Conservation (phyloP, 2,329 filamentous ascomycete species). For the Hypoxylon sp. region DNA sequence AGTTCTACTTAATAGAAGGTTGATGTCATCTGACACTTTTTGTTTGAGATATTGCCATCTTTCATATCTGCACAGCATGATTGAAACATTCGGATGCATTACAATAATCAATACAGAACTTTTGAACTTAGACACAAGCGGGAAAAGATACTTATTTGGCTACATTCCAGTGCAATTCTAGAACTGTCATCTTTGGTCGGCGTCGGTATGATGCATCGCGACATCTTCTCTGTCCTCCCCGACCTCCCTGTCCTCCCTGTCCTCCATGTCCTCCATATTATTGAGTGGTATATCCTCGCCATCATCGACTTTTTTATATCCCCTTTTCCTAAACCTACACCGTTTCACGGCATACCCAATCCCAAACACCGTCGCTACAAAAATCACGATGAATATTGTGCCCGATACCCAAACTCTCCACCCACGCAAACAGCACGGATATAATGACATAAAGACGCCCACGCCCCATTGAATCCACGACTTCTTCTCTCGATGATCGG, state of each 20-base stretch:
- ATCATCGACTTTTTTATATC: constrained; percentile 1
- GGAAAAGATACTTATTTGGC: too few relatives aligned
- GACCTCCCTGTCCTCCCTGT: background rate
- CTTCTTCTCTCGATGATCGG: constrained; percentile 1
- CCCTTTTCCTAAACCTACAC: background rate
- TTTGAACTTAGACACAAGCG: too few relatives aligned
- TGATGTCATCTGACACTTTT: too few relatives aligned
- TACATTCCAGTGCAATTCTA: too few relatives aligned
- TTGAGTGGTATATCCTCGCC: constrained; percentile 4
- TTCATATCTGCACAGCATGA: too few relatives aligned
- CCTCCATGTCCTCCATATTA: background rate
- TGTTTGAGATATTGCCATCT: too few relatives aligned
- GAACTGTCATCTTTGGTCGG: too few relatives aligned
- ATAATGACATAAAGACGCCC: background rate
- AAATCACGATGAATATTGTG: background rate
- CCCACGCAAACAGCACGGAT: constrained; percentile 2
- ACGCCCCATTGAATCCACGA: constrained; percentile 1
- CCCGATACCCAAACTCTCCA: constrained; percentile 1
- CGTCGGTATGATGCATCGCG: too few relatives aligned
- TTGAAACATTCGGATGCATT: too few relatives aligned
- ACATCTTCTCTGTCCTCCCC: background rate
- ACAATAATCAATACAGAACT: too few relatives aligned
- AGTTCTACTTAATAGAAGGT: too few relatives aligned
- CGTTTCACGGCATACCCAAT: background rate
- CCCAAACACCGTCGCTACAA: background rate